Percentiles rank a stretch among this genome's conserved stretches.
Evolutionary conservation across 352 stramenopile species (phyloP).

Genomic region (Hyaloperonospora arabidopsidis): DNA sequence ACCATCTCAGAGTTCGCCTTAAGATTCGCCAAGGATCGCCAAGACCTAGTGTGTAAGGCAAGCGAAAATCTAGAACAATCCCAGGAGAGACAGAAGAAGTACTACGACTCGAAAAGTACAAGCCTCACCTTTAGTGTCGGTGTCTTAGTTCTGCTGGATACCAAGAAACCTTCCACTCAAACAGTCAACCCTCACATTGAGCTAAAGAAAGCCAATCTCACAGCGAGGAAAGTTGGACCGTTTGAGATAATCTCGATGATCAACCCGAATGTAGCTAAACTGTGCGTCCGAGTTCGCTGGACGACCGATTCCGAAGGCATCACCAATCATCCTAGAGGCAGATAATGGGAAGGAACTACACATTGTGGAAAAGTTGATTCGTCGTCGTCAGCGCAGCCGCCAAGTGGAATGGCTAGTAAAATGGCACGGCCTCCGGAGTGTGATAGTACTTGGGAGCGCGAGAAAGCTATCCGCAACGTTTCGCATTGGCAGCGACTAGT

Average conservation of each 20-base stretch:
- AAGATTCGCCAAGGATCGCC: conserved; percentile 7
- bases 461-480: conserved; percentile 10
- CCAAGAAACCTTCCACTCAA: background rate
- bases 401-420: conserved; percentile 4
- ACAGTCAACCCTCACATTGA: conserved; percentile 3
- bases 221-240: background rate
- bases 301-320: conserved; percentile 2
- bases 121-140: conserved; percentile 11
- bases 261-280: conserved; percentile 2
- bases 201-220: background rate
- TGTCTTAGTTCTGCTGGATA: conserved; percentile 10
- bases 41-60: conserved; percentile 10
- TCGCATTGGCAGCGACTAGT: conserved; percentile 10
- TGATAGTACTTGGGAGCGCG: conserved; percentile 6
- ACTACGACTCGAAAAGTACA: conserved; percentile 12
- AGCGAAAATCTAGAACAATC: conserved; percentile 6
- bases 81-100: conserved; percentile 10
- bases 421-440: conserved; percentile 2
- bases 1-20: conserved; percentile 2
- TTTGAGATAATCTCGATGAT: conserved; percentile 2
- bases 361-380: conserved; percentile 1
- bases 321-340: background rate
- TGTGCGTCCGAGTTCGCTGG: background rate
- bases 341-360: background rate
- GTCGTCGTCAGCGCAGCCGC: conserved; percentile 3